Evolutionary conservation across 805 yeast species (phyloP).

Genomic region (Metschnikowia noctiluminum): DNA sequence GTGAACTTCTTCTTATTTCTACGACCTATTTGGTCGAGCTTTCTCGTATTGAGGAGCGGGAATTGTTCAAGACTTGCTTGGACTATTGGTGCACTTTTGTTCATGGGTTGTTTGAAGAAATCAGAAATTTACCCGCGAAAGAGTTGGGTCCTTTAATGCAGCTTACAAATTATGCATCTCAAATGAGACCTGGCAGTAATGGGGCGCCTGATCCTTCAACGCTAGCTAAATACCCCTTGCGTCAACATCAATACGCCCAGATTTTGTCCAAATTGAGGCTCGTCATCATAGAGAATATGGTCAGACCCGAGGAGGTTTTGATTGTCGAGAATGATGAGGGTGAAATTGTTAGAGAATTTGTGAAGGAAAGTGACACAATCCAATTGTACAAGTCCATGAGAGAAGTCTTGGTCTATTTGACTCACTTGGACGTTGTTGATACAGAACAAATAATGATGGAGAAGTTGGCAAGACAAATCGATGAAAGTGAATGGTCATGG

Average conservation of each 20-base stretch:
- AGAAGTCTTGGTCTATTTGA: slow-evolving; percentile 89
- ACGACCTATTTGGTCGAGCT: slow-evolving; percentile 80
- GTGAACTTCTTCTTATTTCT: slow-evolving; percentile 62
- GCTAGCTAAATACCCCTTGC: slow-evolving; percentile 73
- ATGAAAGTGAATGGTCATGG: slow-evolving; percentile 99
- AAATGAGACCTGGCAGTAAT: slow-evolving; percentile 46
- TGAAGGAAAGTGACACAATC: slow-evolving; percentile 94
- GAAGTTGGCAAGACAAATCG: slow-evolving; percentile 87
- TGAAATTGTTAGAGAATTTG: slow-evolving; percentile 96
- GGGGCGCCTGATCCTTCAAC: slow-evolving; percentile 87
- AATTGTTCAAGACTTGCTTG: slow-evolving; percentile 88
- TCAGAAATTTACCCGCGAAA: slow-evolving; percentile 70
- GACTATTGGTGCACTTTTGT: slow-evolving; percentile 94
- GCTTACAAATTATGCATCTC: slow-evolving; percentile 41
- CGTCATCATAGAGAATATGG: slow-evolving; percentile 97
- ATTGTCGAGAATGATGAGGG: slow-evolving; percentile 98
- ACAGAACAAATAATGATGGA: slow-evolving; percentile 92
- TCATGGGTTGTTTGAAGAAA: slow-evolving; percentile 77
- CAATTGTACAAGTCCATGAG: slow-evolving; percentile 93
- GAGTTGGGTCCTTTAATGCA: slow-evolving; percentile 78
- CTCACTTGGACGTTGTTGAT: slow-evolving; percentile 92
- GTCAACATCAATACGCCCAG: slow-evolving; percentile 80
- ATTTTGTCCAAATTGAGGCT: slow-evolving; percentile 79
- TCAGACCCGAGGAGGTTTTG: slow-evolving; percentile 95
- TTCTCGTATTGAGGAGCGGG: slow-evolving; percentile 92